Evolutionary conservation across 192 early-diverging fungal species (phyloP).

Genomic region (Lunasporangiospora selenospora): DNA sequence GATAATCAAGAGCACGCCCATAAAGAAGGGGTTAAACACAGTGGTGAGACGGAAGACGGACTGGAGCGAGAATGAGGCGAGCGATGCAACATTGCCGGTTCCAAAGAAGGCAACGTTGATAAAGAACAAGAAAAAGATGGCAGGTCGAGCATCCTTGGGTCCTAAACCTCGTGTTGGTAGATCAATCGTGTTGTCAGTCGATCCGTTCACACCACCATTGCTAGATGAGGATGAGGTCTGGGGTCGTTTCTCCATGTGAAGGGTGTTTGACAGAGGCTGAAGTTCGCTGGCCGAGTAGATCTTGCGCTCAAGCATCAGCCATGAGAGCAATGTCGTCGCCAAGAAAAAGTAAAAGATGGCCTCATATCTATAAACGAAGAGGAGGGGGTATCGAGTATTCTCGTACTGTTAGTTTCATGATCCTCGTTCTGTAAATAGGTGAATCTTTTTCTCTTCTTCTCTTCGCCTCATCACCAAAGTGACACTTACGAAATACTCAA

Average conservation of each 20-base stretch:
- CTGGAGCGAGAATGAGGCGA: slow-evolving; percentile 85
- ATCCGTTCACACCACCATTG: background rate
- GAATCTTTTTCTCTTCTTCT: too few relatives aligned
- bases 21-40: slow-evolving; percentile 89
- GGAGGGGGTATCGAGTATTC: too few relatives aligned
- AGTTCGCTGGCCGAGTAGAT: slow-evolving; percentile 49
- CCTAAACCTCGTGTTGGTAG: slow-evolving; percentile 50
- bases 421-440: too few relatives aligned
- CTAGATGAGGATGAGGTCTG: background rate
- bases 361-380: slow-evolving; percentile 63
- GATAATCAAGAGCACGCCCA: slow-evolving; percentile 83
- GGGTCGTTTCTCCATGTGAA: slow-evolving; percentile 5
- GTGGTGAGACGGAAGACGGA: slow-evolving; percentile 92
- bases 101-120: slow-evolving; percentile 97
- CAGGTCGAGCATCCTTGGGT: slow-evolving; percentile 64
- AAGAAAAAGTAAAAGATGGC: slow-evolving; percentile 88
- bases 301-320: slow-evolving; percentile 78
- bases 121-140: slow-evolving; percentile 86
- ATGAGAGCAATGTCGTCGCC: slow-evolving; percentile 71
- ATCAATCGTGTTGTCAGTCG: slow-evolving; percentile 2
- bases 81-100: slow-evolving; percentile 91
- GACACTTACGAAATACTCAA: slow-evolving; percentile 75
- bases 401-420: too few relatives aligned
- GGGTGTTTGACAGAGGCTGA: slow-evolving; percentile 32
- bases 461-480: too few relatives aligned